phyloP scores from a whole-genome alignment of 805 yeast species.

The Saccharomyces eubayanus region DNA sequence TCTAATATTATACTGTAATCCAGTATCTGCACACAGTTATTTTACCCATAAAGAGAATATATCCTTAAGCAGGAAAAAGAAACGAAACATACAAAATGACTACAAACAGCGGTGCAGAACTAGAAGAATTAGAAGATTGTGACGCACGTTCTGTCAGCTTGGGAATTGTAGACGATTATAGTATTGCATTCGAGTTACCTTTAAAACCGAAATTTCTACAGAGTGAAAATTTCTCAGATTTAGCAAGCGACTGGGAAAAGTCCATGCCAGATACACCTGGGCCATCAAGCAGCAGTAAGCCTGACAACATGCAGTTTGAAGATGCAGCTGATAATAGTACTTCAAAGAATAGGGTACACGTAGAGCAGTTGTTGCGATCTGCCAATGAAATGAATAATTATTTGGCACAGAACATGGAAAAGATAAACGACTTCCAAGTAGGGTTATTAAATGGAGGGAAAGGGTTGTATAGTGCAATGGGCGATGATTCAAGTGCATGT shows the following conservation, averaged over 20 bases:
- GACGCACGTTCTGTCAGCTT: not conserved
- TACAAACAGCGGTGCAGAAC: not conserved
- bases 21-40: not conserved
- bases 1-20: not conserved
- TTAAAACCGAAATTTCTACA: conserved; percentile 5
- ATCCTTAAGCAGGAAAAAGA: not conserved
- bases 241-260: conserved; percentile 8
- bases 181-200: conserved; percentile 4
- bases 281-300: not conserved
- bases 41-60: not conserved
- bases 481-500: not conserved
- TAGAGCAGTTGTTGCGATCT: conserved; percentile 25
- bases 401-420: conserved; percentile 20
- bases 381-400: conserved; percentile 24
- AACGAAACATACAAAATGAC: not conserved
- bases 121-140: not conserved
- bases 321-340: not conserved
- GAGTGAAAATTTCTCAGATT: conserved; percentile 6
- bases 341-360: conserved; percentile 8
- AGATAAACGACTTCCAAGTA: conserved; percentile 19
- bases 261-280: conserved; percentile 6
- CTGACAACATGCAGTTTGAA: not conserved
- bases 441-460: conserved; percentile 5
- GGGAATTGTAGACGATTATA: not conserved
- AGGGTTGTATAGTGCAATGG: not conserved